phyloP scores from a whole-genome alignment of 305 asterid species.

The Fraxinus greggii region DNA sequence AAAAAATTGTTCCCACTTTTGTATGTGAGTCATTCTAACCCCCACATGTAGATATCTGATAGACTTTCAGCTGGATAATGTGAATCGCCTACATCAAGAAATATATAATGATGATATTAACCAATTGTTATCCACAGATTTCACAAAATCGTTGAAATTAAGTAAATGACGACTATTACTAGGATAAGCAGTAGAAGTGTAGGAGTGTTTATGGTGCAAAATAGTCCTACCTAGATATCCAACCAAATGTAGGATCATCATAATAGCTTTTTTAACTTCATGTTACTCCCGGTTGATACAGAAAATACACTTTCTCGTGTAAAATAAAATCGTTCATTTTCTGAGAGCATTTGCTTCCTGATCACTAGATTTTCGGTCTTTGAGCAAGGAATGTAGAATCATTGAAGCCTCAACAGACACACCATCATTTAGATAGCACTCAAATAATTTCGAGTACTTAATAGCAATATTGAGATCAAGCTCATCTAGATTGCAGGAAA shows the following conservation, averaged over 20 bases:
- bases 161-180: not conserved
- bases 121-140: not conserved
- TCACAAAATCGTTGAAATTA: not conserved
- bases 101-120: not conserved
- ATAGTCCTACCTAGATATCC: conserved; percentile 7
- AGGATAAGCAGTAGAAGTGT: not conserved
- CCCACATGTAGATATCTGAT: not conserved
- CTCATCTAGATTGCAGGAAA: conserved; percentile 40
- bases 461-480: conserved; percentile 46
- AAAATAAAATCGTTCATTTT: conserved; percentile 13
- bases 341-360: conserved; percentile 19
- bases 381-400: conserved; percentile 55
- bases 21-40: not conserved
- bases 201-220: not conserved
- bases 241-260: not conserved
- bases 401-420: conserved; percentile 47
- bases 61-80: not conserved
- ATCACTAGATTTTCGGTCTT: conserved; percentile 30
- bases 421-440: conserved; percentile 42
- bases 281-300: not conserved
- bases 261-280: not conserved
- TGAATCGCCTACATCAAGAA: conserved; percentile 11
- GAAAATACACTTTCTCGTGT: not conserved
- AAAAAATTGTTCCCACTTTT: not conserved
- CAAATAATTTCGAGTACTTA: conserved; percentile 54